Conservation (phyloP, 768 basidiomycete species). For the Psilocybe subaeruginosa region DNA sequence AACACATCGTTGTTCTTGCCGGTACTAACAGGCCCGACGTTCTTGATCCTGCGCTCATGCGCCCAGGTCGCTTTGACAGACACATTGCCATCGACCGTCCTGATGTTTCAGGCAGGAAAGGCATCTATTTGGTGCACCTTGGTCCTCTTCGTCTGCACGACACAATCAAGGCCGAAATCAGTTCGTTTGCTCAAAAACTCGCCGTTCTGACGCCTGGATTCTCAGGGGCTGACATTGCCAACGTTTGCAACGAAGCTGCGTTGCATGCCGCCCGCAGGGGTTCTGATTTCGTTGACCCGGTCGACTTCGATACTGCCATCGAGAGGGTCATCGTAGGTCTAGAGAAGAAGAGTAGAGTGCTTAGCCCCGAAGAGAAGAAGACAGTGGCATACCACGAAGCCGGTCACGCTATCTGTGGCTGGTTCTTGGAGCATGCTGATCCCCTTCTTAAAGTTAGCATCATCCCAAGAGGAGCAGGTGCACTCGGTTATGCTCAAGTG, state of each 20-base stretch:
- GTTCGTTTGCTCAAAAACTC: constrained; percentile 84
- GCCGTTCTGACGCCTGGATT: constrained; percentile 97
- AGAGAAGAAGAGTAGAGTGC: constrained; percentile 92
- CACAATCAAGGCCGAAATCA: constrained; percentile 49
- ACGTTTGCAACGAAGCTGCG: constrained; percentile 98
- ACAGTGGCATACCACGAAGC: constrained; percentile 99
- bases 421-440: constrained; percentile 98
- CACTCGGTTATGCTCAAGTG: constrained; percentile 95
- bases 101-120: constrained; percentile 90
- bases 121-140: constrained; percentile 94
- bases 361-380: constrained; percentile 96
- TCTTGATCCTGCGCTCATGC: constrained; percentile 92
- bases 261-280: constrained; percentile 89
- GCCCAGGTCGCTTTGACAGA: constrained; percentile 96
- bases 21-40: constrained; percentile 98
- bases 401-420: constrained; percentile 97
- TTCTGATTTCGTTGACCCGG: constrained; percentile 76
- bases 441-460: constrained; percentile 97
- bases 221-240: constrained; percentile 98
- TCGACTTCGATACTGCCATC: constrained; percentile 96
- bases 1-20: constrained; percentile 94
- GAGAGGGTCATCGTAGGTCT: constrained; percentile 97
- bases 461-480: constrained; percentile 94
- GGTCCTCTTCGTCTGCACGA: constrained; percentile 74
- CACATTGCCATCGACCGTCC: constrained; percentile 96